Base-by-base conservation (phyloP, 2,329 filamentous ascomycete species). In the Paraconiothyrium brasiliense region DNA sequence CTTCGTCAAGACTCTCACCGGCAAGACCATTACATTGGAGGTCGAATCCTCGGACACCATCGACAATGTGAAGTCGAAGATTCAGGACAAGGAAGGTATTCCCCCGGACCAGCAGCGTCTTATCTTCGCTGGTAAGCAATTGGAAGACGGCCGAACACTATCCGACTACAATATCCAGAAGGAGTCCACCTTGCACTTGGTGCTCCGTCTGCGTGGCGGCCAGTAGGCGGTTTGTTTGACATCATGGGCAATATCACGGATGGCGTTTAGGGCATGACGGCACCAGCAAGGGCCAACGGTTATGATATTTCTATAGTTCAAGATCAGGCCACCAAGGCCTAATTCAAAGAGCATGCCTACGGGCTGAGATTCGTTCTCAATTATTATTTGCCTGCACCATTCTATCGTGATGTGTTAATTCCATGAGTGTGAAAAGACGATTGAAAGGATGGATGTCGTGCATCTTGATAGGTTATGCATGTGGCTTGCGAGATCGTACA, bases 111-210 rank as follows among this genome's bases (percentile, higher is more conserved):
- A 97, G 81, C 94, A 97, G 82, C 93, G 94, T 73, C 83, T 97
- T 13, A 97, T 97, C 77, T 97, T 97, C 67, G 93, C 93, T 51
- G 93, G 93, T 62, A 97, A 97, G 87, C 93, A 97, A 80, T 83
- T 97, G 1, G 93, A 97, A 78, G 93, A 97, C 71, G 94, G 94
- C 52, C 92, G 94, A 24, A 97, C 94, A 0, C 85, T 97, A 0
- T 91, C 88, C 54, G 94, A 97, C 79, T 97, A 97, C 88, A 97
- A 97, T 84, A 97, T 97, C 50, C 94, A 98, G 80, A 87, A 87
- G 84, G 87, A 89, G 81, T 86, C 84, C 57, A 89, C 87, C 1
- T 81, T 89, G 62, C 87, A 89, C 79, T 82, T 89, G 81, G 87
- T 89, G 73, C 82, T 87, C 65, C 83, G 85, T 79, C 83, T 87